Percentiles rank a stretch among this genome's conserved stretches.
Evolutionary conservation across 352 stramenopile species (phyloP).

Genomic region (Phytopythium boreale): DNA sequence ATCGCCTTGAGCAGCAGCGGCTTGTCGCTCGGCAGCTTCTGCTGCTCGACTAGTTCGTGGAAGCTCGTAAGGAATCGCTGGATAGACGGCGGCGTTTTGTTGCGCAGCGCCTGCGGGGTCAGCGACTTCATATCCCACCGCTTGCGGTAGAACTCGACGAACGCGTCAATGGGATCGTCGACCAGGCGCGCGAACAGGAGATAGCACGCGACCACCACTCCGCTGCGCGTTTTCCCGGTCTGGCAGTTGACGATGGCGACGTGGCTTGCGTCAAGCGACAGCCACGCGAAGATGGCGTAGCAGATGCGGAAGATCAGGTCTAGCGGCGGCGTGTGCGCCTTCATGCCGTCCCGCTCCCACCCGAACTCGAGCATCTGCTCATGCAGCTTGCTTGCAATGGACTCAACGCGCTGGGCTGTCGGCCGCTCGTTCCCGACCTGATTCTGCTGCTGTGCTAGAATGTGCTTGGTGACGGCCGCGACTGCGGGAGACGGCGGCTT

Average conservation of each 20-base stretch:
- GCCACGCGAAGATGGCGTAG: constrained; percentile 92
- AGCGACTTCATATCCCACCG: constrained; percentile 74
- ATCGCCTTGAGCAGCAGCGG: constrained; percentile 77
- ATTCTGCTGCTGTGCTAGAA: not conserved
- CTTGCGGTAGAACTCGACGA: constrained; percentile 89
- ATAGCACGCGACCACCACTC: constrained; percentile 92
- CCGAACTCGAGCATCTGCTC: constrained; percentile 85
- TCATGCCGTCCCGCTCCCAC: constrained; percentile 80
- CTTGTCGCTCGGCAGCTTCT: constrained; percentile 53
- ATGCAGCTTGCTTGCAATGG: constrained; percentile 51
- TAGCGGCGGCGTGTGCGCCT: constrained; percentile 74
- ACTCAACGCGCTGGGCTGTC: not conserved
- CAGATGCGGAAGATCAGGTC: constrained; percentile 90
- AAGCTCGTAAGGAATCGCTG: constrained; percentile 73
- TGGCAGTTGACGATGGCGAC: constrained; percentile 88
- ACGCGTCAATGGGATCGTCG: constrained; percentile 77
- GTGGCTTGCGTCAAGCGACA: constrained; percentile 76
- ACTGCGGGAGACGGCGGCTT: constrained; percentile 6
- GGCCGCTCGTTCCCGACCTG: not conserved
- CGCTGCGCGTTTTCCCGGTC: constrained; percentile 92
- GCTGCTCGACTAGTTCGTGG: constrained; percentile 47
- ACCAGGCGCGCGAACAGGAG: constrained; percentile 83
- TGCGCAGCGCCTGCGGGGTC: constrained; percentile 49
- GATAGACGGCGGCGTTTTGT: constrained; percentile 76
- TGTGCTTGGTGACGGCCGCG: not conserved